Evolutionary conservation across 345 rosid species (phyloP), one percentile per base, ranked within the genome.

Genomic region (Eucalyptus marginata): DNA sequence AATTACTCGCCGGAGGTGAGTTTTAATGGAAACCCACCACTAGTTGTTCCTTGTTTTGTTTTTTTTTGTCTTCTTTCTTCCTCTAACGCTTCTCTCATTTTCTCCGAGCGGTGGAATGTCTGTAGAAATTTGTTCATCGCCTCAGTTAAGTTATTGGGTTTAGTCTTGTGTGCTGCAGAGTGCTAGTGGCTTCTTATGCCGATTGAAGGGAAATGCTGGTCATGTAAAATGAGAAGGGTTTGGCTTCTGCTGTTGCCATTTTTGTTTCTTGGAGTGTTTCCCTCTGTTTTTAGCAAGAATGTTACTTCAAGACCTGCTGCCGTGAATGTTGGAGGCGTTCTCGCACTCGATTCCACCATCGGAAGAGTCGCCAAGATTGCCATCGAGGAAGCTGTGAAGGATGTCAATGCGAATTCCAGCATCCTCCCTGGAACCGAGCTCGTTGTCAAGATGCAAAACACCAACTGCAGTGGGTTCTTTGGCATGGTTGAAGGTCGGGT

Each of bases 331-430:
- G 99, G 99, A 86, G 95, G 98, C 33, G 89, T 97, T 87, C 94
- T 97, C 92, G 86, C 92, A n/a, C 90, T 92, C 51, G 87, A 95
- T 86, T 95, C 99, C 81, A 91, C 94, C 59, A 94, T 96, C 49
- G 99, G 99, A 87, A 94, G 91, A 92, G 98, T 93, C 87, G 98
- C 99, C 86, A 94, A 96, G 94, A 92, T 96, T 91, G 98, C 99
- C 44, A 96, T 97, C 44, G 90, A 94, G 15, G 95, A 96, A 93
- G 99, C 99, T 90, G 94, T 96, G 80, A 95, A 96, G 90, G 99
- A 97, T 93, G 97, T 97, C 47, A 97, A 97, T 86, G 92, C 95
- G 83, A 93, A 94, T 87, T 94, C 94, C 2, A 90, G 93, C 93
- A 91, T 97, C 90, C 98, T 97, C 47, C 90, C 24, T 11, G 97